phyloP scores from a whole-genome alignment of 2,329 filamentous ascomycete genomes.

The Pyrenophora graminea region DNA sequence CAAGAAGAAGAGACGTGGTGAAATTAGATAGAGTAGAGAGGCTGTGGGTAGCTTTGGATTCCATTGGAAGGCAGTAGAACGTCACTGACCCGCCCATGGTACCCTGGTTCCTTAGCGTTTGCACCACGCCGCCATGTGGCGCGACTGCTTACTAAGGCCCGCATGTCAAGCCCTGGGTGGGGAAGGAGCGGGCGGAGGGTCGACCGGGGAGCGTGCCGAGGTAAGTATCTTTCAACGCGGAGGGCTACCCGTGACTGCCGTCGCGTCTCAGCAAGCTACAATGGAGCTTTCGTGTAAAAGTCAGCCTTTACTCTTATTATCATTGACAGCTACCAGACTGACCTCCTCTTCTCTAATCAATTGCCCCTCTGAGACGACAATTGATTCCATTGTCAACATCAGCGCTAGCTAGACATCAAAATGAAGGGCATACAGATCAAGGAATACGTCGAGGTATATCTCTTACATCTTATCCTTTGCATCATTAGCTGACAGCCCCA shows the following conservation, averaged over 20 bases:
- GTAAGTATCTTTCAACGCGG: slow-evolving; percentile 5
- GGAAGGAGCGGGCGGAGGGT: slow-evolving; percentile 4
- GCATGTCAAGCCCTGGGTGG: slow-evolving; percentile 3
- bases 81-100: slow-evolving; percentile 19
- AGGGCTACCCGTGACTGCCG: slow-evolving; percentile 1
- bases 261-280: background rate
- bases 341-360: background rate
- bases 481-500: slow-evolving; percentile 42
- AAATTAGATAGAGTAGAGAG: slow-evolving; percentile 1
- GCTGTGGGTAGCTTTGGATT: slow-evolving; percentile 19
- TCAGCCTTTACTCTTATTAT: background rate
- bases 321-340: background rate
- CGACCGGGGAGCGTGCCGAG: slow-evolving; percentile 10
- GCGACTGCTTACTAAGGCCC: slow-evolving; percentile 6
- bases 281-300: background rate
- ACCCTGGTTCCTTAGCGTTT: slow-evolving; percentile 21
- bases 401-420: background rate
- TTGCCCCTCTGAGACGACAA: background rate
- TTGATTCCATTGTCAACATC: background rate
- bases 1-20: slow-evolving; percentile 13
- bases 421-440: slow-evolving; percentile 78
- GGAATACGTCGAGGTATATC: slow-evolving; percentile 71
- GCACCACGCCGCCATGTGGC: slow-evolving; percentile 8
- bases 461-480: slow-evolving; percentile 7
- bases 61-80: slow-evolving; percentile 39